Base-by-base conservation (phyloP, 352 stramenopile species). In the Phytophthora idaei region DNA sequence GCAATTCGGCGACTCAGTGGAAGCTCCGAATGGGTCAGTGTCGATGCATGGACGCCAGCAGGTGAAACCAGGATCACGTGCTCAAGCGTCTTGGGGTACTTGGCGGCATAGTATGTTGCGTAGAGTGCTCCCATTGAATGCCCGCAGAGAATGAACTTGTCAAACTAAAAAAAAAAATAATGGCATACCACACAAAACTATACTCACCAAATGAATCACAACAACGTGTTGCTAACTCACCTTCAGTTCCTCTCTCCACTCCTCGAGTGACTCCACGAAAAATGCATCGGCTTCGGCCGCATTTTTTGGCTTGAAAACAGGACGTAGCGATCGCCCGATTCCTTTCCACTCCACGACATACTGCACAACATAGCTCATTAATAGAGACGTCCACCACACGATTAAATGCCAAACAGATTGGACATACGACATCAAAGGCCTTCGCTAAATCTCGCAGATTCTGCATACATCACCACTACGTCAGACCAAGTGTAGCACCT, bases 71-170 rank as follows among this genome's bases (percentile, higher is more conserved):
- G 63, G 32, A 92, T 77, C 21, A 92, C 32, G 48, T 92, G 84
- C 45, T 90, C 76, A 28, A 92, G 44, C 28, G 77, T 68, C 5
- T 78, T 73, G 2, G 76, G 48, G 62, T 90, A 92, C 53, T 85
- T 82, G 9, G 76, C 61, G 1, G 76, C 69, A 71, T 89, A 92
- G 64, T 89, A 89, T 39, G 80, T 85, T 48, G 63, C 77, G 61
- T 87, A 92, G 8, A 90, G 85, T 28, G 88, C 83, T 14, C 83
- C 83, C 83, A 92, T 92, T 6, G 83, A 92, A 58, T 92, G 83
- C 4, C 75, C 81, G 15, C 75, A 87, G 4, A 92, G 51, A 34
- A 92, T 78, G 54, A 92, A 81, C 12, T 67, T 75, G 12, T 89
- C 78, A 5, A 92, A 57, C 73, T 90, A 15, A 27, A 39, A 37